Evolutionary conservation across 495 filamentous ascomycete genomes (phyloP).

Genomic region (Aspergillus cristatus): DNA sequence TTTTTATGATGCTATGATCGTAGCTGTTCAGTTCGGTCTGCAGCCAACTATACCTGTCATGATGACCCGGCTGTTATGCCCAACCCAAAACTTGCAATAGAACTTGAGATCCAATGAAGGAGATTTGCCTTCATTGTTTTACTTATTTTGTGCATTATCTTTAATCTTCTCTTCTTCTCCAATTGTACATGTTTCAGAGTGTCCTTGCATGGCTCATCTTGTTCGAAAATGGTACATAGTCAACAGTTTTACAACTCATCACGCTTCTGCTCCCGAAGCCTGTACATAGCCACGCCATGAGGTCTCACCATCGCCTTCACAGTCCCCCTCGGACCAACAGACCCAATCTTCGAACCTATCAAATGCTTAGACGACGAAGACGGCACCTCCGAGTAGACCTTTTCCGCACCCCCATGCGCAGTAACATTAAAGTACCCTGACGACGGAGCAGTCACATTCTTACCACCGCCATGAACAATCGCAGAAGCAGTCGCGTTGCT

Average conservation of each 20-base stretch:
- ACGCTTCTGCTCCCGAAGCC: conserved; percentile 34
- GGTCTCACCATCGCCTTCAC: conserved; percentile 28
- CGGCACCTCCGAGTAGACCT: conserved; percentile 26
- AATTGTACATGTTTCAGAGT: too few relatives aligned
- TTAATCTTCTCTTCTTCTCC: too few relatives aligned
- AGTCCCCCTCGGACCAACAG: conserved; percentile 27
- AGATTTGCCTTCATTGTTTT: too few relatives aligned
- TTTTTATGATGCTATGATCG: too few relatives aligned
- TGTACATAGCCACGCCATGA: conserved; percentile 39
- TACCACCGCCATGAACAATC: conserved; percentile 25
- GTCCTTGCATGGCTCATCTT: too few relatives aligned
- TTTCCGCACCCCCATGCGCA: conserved; percentile 28
- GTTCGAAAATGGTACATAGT: too few relatives aligned
- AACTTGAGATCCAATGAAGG: too few relatives aligned
- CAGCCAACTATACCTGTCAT: too few relatives aligned
- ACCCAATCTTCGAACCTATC: conserved; percentile 34
- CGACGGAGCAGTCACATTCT: conserved; percentile 18
- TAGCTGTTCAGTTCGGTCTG: too few relatives aligned
- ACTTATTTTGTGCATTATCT: too few relatives aligned
- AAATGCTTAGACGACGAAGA: conserved; percentile 18
- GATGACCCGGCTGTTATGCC: too few relatives aligned
- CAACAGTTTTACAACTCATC: conserved; percentile 42
- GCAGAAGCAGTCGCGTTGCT: conserved; percentile 27
- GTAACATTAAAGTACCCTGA: conserved; percentile 24
- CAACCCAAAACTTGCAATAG: too few relatives aligned